Percentiles rank a stretch among this genome's conserved stretches.
These are phyloP conservation scores for Styphnolobium japonicum DNA, from an alignment of 306 rosid genomes.

Conservation along the genomic window DNA sequence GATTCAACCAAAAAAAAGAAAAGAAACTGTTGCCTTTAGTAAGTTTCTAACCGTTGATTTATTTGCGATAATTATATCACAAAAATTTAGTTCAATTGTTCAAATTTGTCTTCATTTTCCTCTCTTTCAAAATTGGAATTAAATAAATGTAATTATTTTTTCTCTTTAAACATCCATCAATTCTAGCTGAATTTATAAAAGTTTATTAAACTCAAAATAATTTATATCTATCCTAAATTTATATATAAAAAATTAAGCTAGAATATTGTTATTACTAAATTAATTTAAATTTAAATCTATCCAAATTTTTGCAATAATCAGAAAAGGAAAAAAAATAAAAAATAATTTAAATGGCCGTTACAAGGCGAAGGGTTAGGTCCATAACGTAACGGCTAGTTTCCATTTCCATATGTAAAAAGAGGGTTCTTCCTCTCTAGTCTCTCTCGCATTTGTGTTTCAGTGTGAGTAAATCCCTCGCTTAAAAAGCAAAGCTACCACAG, in stretches of 20 bases:
- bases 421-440: background rate
- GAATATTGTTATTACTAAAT: background rate
- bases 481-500: background rate
- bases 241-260: background rate
- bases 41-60: background rate
- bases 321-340: background rate
- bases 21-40: background rate
- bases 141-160: background rate
- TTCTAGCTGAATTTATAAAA: background rate
- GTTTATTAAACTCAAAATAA: background rate
- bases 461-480: background rate
- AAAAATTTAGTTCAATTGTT: background rate
- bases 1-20: too few species aligned
- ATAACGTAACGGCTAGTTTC: conserved; percentile 31
- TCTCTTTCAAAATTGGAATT: background rate
- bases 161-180: background rate
- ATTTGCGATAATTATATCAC: background rate
- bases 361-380: background rate
- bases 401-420: background rate
- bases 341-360: conserved; percentile 18
- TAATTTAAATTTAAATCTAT: background rate
- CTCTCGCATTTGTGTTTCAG: background rate
- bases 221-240: background rate
- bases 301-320: background rate
- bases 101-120: background rate